Base-by-base conservation (phyloP, 257 asterid species). In the Solanum arcanum region DNA sequence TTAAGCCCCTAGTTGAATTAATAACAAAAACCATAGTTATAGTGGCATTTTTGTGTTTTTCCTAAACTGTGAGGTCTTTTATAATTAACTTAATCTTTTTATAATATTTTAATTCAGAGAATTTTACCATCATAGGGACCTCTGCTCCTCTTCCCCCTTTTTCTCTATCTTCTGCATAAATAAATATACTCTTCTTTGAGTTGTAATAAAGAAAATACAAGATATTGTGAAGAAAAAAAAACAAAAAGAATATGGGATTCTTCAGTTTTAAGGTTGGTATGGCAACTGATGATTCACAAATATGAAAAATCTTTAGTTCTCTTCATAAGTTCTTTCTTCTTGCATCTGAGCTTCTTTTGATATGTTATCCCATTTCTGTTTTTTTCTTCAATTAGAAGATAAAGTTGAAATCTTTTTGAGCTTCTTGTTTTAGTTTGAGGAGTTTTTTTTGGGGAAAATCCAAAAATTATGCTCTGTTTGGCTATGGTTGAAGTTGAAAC, bases 251-350 rank as follows among this genome's bases (percentile, higher is more conserved):
- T 84, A 41, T 74, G 90, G 86, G 88, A 86, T 83, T 86, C 92
- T 86, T 89, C 90, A 83, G 59, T 86, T 88, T 70, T 70, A 85
- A 91, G 91, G 92, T 88, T 87, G 78, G 91, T 90, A 73, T 44
- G 68, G 25, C 66, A 70, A 86, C 85, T 81, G 27, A 13, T 18
- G n/a, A 62, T 69, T 60, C 49, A 64, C 14, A 66, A 83, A 44
- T 70, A 47, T 86, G 49, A 46, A 86, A 85, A 70, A 86, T 70
- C 70, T 85, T 49, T 20, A 18, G 1, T 20, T 68, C 25, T 70
- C 16, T 21, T 15, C 49, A 20, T 85, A 44, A 25, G 16, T 46
- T 78, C 87, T 68, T 85, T 69, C 16, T 56, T 9, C 27, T 84
- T 85, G 70, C 46, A 20, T 31, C 75, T 59, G 74, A 44, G 64